phyloP scores from a whole-genome alignment of 805 yeast genomes.

The Ogataea nonfermentans region DNA sequence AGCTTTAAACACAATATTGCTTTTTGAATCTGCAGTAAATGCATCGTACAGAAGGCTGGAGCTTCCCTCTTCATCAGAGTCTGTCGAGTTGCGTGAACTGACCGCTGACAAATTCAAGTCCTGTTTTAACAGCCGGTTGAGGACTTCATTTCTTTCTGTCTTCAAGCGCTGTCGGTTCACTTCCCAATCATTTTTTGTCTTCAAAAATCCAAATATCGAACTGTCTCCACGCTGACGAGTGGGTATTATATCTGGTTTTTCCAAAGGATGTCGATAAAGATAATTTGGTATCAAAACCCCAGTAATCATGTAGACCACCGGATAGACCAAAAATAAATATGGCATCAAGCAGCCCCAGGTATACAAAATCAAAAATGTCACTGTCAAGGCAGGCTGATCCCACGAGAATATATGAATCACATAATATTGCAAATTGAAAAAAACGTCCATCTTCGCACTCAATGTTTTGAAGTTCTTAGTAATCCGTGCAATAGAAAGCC shows the following conservation, averaged over 20 bases:
- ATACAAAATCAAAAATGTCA: conserved; percentile 55
- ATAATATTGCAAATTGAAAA: conserved; percentile 63
- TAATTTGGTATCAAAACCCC: conserved; percentile 72
- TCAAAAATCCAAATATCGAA: conserved; percentile 43
- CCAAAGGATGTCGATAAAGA: conserved; percentile 62
- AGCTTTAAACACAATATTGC: conserved; percentile 14
- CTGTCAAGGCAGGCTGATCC: conserved; percentile 71
- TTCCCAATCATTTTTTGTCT: conserved; percentile 21
- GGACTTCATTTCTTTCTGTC: conserved; percentile 3
- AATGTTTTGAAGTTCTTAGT: conserved; percentile 57
- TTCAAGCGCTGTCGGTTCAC: conserved; percentile 11
- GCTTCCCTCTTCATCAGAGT: conserved; percentile 19
- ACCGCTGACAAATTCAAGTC: conserved; percentile 12
- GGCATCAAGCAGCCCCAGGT: conserved; percentile 74
- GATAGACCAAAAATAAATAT: conserved; percentile 60
- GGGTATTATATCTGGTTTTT: conserved; percentile 42
- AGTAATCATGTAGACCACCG: conserved; percentile 52
- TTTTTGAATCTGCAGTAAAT: conserved; percentile 19
- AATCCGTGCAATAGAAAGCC: conserved; percentile 54
- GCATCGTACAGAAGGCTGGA: conserved; percentile 17
- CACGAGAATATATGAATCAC: conserved; percentile 63
- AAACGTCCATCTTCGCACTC: conserved; percentile 51
- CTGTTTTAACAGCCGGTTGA: conserved; percentile 13
- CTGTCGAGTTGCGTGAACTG: conserved; percentile 19
- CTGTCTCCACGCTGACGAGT: conserved; percentile 50